Conservation (phyloP, 371 early-diverging fungal genomes). For the Syncephalastrum contaminatum region DNA sequence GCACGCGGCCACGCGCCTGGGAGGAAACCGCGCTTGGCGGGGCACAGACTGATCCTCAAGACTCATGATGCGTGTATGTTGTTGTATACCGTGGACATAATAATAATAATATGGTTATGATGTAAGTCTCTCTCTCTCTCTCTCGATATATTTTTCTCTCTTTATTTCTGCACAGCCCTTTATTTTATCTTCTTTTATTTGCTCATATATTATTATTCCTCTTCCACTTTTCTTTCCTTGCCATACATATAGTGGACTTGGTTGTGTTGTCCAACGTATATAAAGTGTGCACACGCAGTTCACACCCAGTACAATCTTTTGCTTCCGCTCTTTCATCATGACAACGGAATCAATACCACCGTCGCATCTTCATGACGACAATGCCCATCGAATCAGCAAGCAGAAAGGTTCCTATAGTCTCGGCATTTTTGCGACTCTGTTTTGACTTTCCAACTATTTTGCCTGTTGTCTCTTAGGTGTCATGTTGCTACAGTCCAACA, state of each 20-base stretch:
- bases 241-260: neutral
- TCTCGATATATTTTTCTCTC: too few relatives aligned
- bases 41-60: too few relatives aligned
- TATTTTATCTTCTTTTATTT: neutral
- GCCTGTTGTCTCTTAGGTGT: neutral
- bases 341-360: conserved; percentile 2
- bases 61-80: too few relatives aligned
- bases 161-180: neutral
- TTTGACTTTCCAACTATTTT: too few relatives aligned
- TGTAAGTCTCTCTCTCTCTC: neutral
- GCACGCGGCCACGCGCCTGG: too few relatives aligned
- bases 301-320: neutral
- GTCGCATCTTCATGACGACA: neutral
- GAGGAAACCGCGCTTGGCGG: too few relatives aligned
- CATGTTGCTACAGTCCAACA: conserved; percentile 7
- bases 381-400: neutral
- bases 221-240: neutral
- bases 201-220: neutral
- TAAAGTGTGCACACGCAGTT: neutral
- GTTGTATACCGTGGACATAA: too few relatives aligned
- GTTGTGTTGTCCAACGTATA: neutral
- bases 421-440: neutral
- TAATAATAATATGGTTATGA: too few relatives aligned
- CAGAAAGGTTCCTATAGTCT: neutral
- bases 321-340: neutral